Percentiles rank a stretch among this genome's conserved stretches.
Evolutionary conservation across 805 yeast species (phyloP).

Genomic region (Candida gorgasii): DNA sequence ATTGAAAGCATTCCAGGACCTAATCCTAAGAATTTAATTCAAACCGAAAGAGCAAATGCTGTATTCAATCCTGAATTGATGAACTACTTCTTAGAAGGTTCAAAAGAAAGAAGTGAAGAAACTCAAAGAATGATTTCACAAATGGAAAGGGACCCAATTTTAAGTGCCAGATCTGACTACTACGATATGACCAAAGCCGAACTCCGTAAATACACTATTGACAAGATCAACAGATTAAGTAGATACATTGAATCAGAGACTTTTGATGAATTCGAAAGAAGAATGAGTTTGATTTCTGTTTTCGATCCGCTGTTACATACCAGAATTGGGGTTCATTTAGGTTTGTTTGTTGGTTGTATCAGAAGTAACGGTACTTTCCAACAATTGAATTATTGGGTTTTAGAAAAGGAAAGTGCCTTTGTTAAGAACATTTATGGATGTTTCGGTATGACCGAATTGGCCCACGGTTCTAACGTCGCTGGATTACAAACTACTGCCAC

Average conservation of each 20-base stretch:
- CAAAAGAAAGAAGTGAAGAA: slow-evolving; percentile 41
- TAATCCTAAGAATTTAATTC: slow-evolving; percentile 31
- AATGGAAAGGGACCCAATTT: slow-evolving; percentile 66
- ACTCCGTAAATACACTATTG: slow-evolving; percentile 59
- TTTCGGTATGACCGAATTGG: slow-evolving; percentile 66
- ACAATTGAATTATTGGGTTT: slow-evolving; percentile 84
- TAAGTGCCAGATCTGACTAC: slow-evolving; percentile 52
- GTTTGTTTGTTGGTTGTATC: slow-evolving; percentile 77
- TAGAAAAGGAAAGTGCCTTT: slow-evolving; percentile 61
- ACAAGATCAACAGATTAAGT: slow-evolving; percentile 61
- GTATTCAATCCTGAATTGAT: slow-evolving; percentile 36
- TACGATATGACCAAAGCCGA: slow-evolving; percentile 60
- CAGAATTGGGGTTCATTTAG: slow-evolving; percentile 85
- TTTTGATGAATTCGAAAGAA: slow-evolving; percentile 53
- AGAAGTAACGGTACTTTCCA: slow-evolving; percentile 85
- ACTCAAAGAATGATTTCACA: slow-evolving; percentile 55
- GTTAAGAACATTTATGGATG: slow-evolving; percentile 62
- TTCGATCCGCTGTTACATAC: slow-evolving; percentile 85
- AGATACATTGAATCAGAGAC: slow-evolving; percentile 57
- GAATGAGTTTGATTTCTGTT: slow-evolving; percentile 60
- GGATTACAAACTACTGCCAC: slow-evolving; percentile 58
- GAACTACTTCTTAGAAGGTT: slow-evolving; percentile 45
- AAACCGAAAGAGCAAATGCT: slow-evolving; percentile 34
- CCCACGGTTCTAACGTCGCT: slow-evolving; percentile 61
- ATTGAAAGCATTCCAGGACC: slow-evolving; percentile 29